A percentile compares a stretch with the other conserved stretches of the same genome.
phyloP scores from a whole-genome alignment of 768 basidiomycete species.

The Russula dissimulans region DNA sequence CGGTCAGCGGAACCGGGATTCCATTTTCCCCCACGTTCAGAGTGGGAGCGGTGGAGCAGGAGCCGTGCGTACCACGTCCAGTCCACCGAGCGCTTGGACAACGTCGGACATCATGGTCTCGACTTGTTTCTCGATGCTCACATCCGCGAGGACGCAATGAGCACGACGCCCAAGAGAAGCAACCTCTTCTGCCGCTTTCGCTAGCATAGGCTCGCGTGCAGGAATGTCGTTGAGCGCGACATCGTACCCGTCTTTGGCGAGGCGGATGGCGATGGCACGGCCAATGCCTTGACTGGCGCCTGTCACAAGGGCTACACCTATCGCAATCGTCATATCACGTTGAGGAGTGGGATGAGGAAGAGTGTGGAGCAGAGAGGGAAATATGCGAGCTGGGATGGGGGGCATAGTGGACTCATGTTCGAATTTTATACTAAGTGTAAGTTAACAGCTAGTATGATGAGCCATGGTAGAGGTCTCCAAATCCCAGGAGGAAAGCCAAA shows the following conservation, averaged over 20 bases:
- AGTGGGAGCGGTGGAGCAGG: neutral
- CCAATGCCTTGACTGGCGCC: slow-evolving; percentile 22
- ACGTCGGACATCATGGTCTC: slow-evolving; percentile 21
- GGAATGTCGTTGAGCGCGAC: slow-evolving; percentile 27
- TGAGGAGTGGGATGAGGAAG: neutral
- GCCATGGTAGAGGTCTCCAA: too few species aligned
- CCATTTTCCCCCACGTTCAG: too few species aligned
- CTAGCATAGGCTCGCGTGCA: slow-evolving; percentile 24
- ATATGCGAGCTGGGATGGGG: neutral
- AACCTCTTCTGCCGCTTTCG: slow-evolving; percentile 19
- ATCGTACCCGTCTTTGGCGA: slow-evolving; percentile 29
- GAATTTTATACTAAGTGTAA: too few species aligned
- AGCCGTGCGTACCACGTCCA: slow-evolving; percentile 26
- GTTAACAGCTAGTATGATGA: too few species aligned
- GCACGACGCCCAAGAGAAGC: slow-evolving; percentile 16
- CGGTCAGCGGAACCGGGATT: neutral
- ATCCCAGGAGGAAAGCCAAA: too few species aligned
- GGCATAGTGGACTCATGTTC: neutral
- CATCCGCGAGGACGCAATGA: slow-evolving; percentile 18
- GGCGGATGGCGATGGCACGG: slow-evolving; percentile 27
- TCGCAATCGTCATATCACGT: neutral
- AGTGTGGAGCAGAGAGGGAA: neutral
- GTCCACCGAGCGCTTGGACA: slow-evolving; percentile 21
- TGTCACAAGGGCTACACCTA: neutral
- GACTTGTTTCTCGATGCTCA: slow-evolving; percentile 20